Evolutionary conservation across 2,329 filamentous ascomycete genomes (phyloP), one percentile per base, ranked within the genome.

Genomic region (Curvularia eragrostidis): DNA sequence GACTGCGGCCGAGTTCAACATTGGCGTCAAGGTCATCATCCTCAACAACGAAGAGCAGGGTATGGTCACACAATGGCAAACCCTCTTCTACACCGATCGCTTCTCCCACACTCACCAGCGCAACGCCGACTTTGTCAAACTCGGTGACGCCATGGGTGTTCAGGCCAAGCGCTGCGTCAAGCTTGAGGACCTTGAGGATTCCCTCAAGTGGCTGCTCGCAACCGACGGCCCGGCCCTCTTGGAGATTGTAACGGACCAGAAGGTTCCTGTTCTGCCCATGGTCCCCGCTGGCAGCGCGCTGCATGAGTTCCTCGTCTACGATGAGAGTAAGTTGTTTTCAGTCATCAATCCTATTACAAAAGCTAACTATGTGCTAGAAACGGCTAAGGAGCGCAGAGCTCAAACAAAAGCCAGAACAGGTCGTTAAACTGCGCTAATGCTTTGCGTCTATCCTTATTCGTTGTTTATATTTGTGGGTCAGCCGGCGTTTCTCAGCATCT

Each of bases 1-100:
- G 44, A 97, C 94, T 1, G 93, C 93, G 41, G 87, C 91, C 8
- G 93, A 99, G 80, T 98, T 98, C 83, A 91, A 95, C 81, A 97
- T 98, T 76, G 93, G 91, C 64, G 89, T 96, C 78, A 98, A 98
- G 85, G 85, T 98, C 59, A 92, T 98, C 68, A 84, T 98, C 24
- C 79, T 99, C 54, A 98, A 98, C 84, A 99, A 97, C 78, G 93
- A 96, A 78, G 93, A 98, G 80, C 94, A 97, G 80, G 94, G 94
- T 52, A 98, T 98, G 94, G 93, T 98, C 42, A 97, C 93, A 1
- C 94, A 97, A 81, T 98, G 94, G 94, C 94, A 98, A 80, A 93
- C 92, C 70, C 87, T 98, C 65, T 98, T 98, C 82, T 98, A 96
- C 81, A 90, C 97, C 78, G 93, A 97, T 75, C 88, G 94, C 68